A percentile compares a stretch with the other conserved stretches of the same genome.
Evolutionary conservation across 306 rosid species (phyloP).

Genomic region (Lotus japonicus): DNA sequence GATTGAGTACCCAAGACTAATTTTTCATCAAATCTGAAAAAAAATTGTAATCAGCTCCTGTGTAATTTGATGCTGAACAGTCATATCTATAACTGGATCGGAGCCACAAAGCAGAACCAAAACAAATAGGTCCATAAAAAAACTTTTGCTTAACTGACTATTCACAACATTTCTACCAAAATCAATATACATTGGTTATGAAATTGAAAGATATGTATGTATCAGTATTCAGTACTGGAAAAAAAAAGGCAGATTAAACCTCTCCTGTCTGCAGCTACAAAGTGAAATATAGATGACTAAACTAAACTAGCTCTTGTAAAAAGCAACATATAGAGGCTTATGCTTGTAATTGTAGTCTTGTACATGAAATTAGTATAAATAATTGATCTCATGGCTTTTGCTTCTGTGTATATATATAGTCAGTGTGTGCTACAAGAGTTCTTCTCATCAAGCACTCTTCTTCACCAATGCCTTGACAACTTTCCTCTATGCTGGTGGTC

Average conservation of each 20-base stretch:
- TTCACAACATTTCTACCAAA: too few relatives aligned
- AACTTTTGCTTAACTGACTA: too few relatives aligned
- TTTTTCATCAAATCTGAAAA: too few relatives aligned
- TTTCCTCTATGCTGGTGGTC: constrained; percentile 39
- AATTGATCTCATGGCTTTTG: constrained; percentile 32
- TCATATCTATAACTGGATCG: too few relatives aligned
- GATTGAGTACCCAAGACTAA: too few relatives aligned
- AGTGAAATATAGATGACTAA: not conserved
- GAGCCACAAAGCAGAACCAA: too few relatives aligned
- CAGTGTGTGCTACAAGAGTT: constrained; percentile 67
- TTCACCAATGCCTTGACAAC: constrained; percentile 52
- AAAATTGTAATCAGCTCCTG: too few relatives aligned
- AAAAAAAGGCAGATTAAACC: too few relatives aligned
- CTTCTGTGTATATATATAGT: constrained; percentile 66
- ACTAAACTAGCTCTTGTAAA: not conserved
- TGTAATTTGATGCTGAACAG: too few relatives aligned
- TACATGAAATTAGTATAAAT: not conserved
- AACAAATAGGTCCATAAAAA: too few relatives aligned
- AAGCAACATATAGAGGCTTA: not conserved
- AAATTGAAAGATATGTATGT: not conserved
- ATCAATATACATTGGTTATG: constrained; percentile 1
- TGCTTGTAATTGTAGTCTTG: not conserved
- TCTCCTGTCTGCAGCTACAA: not conserved
- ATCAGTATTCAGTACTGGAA: not conserved
- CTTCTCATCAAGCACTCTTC: constrained; percentile 70